Evolutionary conservation across 345 rosid species (phyloP), one percentile per base, ranked within the genome.

Genomic region (Linum usitatissimum): DNA sequence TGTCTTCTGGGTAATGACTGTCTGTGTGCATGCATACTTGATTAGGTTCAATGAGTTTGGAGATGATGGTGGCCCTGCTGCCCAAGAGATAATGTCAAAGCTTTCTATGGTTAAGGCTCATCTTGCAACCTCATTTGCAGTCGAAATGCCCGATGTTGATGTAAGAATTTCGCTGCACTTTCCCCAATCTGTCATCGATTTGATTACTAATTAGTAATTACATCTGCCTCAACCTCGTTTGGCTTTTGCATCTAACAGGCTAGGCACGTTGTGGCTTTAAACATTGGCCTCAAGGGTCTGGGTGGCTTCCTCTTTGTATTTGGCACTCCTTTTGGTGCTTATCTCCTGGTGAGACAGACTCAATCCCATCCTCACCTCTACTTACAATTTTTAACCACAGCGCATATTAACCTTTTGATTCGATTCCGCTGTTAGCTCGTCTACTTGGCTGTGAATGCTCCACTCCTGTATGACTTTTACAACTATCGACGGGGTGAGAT

Each of bases 11-110:
- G 28, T 23, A 23, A 23, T 23, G 28, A 23, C 28, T 23, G 28
- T 23, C 28, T 23, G 48, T 40, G 48, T 40, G 48, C 13, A 45
- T 45, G 1, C 62, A 6, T 7, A 0, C 58, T 48, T 70, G 58
- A 21, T 55, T 67, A 86, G 91, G 80, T 83, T 69, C 69, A 79
- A 78, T 77, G 98, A 89, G 56, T 89, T 86, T 65, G 91, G 80
- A 18, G 76, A 69, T 9, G 86, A 92, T 70, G 98, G 98, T 54
- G 98, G 96, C 48, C 91, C 88, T 72, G 94, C 96, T 42, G 94
- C 88, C 4, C 84, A 78, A 77, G 91, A 85, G 72, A 66, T 87
- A 75, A 64, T 73, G 56, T 86, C 93, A 18, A 92, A 92, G 83
- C 68, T 87, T 69, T 71, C 70, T 55, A 56, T 82, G 64, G 80